Evolutionary conservation across 2,329 filamentous ascomycete species (phyloP).

Genomic region (Arthroderma sp.): DNA sequence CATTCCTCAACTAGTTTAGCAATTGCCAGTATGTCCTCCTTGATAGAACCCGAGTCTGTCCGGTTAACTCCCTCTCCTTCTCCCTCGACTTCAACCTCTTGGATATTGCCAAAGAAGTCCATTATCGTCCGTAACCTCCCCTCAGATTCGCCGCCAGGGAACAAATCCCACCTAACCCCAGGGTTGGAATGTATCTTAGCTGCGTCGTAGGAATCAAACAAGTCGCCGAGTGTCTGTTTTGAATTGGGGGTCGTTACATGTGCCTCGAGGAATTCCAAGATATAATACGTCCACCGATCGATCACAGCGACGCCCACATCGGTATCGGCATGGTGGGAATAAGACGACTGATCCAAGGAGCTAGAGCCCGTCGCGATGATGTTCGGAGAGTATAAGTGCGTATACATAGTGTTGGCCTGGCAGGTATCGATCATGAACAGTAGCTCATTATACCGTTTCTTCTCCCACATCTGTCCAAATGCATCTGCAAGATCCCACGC

Average conservation of each 20-base stretch:
- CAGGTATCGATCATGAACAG: conserved; percentile 99
- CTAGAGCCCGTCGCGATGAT: conserved; percentile 97
- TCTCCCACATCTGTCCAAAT: conserved; percentile 99
- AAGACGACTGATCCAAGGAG: conserved; percentile 88
- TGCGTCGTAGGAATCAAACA: conserved; percentile 94
- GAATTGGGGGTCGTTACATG: conserved; percentile 74
- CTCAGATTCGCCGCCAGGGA: conserved; percentile 64
- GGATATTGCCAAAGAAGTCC: conserved; percentile 97
- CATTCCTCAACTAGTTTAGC: conserved; percentile 45
- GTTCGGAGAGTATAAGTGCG: conserved; percentile 92
- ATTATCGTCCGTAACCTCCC: conserved; percentile 73
- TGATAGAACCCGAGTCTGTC: conserved; percentile 40
- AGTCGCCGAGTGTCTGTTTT: conserved; percentile 79
- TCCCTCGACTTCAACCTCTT: conserved; percentile 81
- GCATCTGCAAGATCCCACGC: conserved; percentile 93
- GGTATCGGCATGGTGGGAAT: conserved; percentile 95
- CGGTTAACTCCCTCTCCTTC: conserved; percentile 36
- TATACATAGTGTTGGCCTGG: conserved; percentile 99
- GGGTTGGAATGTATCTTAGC: conserved; percentile 88
- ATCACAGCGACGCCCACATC: conserved; percentile 97
- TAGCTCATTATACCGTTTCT: conserved; percentile 96
- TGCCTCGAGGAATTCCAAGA: conserved; percentile 87
- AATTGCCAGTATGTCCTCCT: conserved; percentile 64
- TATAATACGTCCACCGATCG: conserved; percentile 97
- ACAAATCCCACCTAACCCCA: conserved; percentile 89